Conservation (phyloP, 352 stramenopile genomes). For the Phytophthora tentaculata region DNA sequence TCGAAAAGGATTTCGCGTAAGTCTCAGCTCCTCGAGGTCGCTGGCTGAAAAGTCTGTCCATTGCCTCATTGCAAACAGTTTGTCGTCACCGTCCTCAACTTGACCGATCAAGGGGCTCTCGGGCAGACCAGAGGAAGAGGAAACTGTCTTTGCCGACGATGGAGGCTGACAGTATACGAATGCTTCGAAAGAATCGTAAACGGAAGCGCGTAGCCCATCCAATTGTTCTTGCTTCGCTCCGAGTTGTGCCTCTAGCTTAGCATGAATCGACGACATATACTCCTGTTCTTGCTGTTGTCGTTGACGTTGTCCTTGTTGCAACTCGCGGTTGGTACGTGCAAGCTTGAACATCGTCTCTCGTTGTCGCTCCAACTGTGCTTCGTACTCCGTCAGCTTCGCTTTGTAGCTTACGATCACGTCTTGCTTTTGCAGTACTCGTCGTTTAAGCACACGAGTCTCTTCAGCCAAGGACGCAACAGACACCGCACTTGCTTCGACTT, state of each 20-base stretch:
- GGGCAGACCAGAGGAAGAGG: not conserved
- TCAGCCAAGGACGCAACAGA: constrained; percentile 22
- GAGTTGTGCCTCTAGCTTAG: constrained; percentile 26
- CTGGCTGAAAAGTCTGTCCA: constrained; percentile 57
- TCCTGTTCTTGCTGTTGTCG: constrained; percentile 23
- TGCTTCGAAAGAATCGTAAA: constrained; percentile 67
- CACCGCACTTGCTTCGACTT: constrained; percentile 4
- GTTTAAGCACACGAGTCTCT: constrained; percentile 52
- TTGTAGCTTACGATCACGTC: constrained; percentile 55
- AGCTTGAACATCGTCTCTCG: constrained; percentile 47
- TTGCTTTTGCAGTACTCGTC: constrained; percentile 66
- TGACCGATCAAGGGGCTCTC: constrained; percentile 5
- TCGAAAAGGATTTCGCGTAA: constrained; percentile 3
- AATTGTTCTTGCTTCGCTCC: constrained; percentile 40
- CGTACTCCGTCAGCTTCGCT: constrained; percentile 41
- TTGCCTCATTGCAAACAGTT: constrained; percentile 37
- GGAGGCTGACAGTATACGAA: constrained; percentile 48
- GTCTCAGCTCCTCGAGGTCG: constrained; percentile 49
- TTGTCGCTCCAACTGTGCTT: constrained; percentile 41
- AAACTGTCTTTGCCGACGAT: constrained; percentile 3
- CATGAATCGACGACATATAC: constrained; percentile 8
- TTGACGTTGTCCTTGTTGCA: constrained; percentile 45
- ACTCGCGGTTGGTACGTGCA: constrained; percentile 43
- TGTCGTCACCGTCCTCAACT: constrained; percentile 8
- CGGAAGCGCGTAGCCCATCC: constrained; percentile 58